Evolutionary conservation across 2,329 filamentous ascomycete species (phyloP).

Genomic region (Leptographium flavum): DNA sequence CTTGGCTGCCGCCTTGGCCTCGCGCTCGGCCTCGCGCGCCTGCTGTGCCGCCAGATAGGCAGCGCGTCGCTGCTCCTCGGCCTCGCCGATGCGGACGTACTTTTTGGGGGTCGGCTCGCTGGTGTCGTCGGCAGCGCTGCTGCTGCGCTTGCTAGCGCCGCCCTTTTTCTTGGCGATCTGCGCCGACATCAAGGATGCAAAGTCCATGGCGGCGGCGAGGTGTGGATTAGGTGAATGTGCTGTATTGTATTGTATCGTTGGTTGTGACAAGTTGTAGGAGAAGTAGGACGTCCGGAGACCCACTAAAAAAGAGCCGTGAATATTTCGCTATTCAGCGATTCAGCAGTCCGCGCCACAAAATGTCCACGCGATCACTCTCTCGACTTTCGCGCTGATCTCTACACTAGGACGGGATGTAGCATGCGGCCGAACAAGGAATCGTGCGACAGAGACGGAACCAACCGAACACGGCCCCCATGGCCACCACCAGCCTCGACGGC

Average conservation of each 20-base stretch:
- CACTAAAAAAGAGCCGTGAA: no score
- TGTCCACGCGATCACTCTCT: not conserved
- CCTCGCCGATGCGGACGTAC: slow-evolving; percentile 71
- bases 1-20: slow-evolving; percentile 58
- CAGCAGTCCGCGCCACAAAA: not conserved
- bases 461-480: slow-evolving; percentile 5
- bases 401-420: no score
- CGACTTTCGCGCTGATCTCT: no score
- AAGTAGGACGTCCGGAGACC: no score
- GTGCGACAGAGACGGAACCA: not conserved
- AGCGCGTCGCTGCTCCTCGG: slow-evolving; percentile 68
- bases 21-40: slow-evolving; percentile 55
- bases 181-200: slow-evolving; percentile 82
- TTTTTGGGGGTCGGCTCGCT: slow-evolving; percentile 41
- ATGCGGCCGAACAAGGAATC: not conserved
- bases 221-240: not conserved
- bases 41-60: slow-evolving; percentile 74
- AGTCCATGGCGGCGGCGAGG: slow-evolving; percentile 55
- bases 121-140: slow-evolving; percentile 14
- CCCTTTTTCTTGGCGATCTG: slow-evolving; percentile 72
- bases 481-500: slow-evolving; percentile 24
- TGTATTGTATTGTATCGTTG: no score
- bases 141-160: slow-evolving; percentile 16
- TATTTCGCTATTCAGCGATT: no score
- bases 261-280: no score